These are phyloP conservation scores for Prunus dulcis DNA, from an alignment of 306 rosid genomes.

Conservation along the genomic window DNA sequence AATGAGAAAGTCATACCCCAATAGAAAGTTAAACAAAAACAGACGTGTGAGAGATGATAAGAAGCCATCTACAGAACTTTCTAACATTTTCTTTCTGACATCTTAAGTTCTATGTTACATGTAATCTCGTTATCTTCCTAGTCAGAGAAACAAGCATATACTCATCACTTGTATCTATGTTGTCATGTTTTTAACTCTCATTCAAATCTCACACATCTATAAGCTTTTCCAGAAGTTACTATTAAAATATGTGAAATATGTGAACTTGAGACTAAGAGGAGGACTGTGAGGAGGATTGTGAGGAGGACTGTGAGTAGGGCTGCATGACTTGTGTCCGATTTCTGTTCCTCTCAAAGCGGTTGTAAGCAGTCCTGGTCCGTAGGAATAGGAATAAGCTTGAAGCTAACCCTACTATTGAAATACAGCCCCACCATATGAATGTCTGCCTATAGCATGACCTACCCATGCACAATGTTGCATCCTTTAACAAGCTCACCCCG, in stretches of 20 bases:
- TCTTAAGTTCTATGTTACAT: background rate
- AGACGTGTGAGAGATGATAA: background rate
- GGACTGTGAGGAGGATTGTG: background rate
- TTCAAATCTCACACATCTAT: background rate
- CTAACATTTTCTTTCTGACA: background rate
- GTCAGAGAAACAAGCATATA: background rate
- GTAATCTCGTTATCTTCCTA: background rate
- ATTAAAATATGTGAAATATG: background rate
- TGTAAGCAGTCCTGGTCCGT: conserved; percentile 59
- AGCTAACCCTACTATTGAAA: conserved; percentile 57
- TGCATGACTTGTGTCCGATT: conserved; percentile 5
- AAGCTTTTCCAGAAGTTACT: background rate
- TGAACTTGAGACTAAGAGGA: conserved; percentile 1
- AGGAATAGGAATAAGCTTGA: conserved; percentile 60
- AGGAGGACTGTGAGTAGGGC: background rate
- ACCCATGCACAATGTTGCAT: conserved; percentile 62
- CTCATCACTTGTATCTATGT: background rate
- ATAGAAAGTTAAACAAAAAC: background rate
- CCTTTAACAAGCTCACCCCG: conserved; percentile 22
- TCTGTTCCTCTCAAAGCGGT: conserved; percentile 35
- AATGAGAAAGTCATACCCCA: background rate
- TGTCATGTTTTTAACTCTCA: background rate
- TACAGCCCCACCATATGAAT: conserved; percentile 70
- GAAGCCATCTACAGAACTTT: background rate
- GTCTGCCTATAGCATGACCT: conserved; percentile 64